Percentiles rank a stretch among this genome's conserved stretches.
Conservation (phyloP, 495 filamentous ascomycete species). For the Penicillium maclennaniae region DNA sequence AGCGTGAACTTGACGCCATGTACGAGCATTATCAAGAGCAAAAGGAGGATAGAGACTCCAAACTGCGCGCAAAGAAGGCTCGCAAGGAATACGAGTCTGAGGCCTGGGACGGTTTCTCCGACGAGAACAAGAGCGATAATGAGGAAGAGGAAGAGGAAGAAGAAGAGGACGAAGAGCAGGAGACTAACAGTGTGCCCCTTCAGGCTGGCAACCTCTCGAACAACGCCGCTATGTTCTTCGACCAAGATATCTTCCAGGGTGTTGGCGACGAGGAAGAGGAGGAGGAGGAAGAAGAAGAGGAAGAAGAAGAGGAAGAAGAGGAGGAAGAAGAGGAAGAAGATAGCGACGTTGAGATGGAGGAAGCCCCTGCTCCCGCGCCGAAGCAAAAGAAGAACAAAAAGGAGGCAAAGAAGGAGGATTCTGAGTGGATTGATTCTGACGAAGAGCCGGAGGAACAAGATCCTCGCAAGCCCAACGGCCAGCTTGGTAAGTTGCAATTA, state of each 20-base stretch:
- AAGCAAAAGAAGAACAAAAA: conserved; percentile 24
- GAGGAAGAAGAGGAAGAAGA: conserved; percentile 22
- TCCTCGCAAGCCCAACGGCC: conserved; percentile 63
- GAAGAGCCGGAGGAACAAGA: conserved; percentile 66
- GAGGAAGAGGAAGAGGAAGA: conserved; percentile 54
- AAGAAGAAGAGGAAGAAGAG: conserved; percentile 45
- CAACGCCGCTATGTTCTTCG: conserved; percentile 83
- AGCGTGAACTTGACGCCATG: conserved; percentile 77
- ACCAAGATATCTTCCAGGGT: conserved; percentile 89
- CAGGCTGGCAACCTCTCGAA: conserved; percentile 62
- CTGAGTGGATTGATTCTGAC: conserved; percentile 51
- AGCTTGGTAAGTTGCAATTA: conserved; percentile 52
- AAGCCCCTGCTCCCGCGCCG: conserved; percentile 4
- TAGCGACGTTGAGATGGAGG: conserved; percentile 17
- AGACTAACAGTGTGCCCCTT: conserved; percentile 35
- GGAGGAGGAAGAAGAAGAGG: conserved; percentile 33
- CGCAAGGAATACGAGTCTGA: conserved; percentile 78
- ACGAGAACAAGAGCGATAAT: conserved; percentile 51
- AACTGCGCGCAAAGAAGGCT: conserved; percentile 82
- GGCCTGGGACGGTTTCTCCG: conserved; percentile 90
- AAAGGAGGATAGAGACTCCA: conserved; percentile 73
- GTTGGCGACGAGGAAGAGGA: conserved; percentile 50
- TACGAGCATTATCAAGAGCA: conserved; percentile 84
- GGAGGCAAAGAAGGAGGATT: conserved; percentile 52
- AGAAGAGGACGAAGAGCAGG: conserved; percentile 35